These are phyloP conservation scores for Populus hybrid DNA, from an alignment of 441 rosid species.

Conservation along the genomic window DNA sequence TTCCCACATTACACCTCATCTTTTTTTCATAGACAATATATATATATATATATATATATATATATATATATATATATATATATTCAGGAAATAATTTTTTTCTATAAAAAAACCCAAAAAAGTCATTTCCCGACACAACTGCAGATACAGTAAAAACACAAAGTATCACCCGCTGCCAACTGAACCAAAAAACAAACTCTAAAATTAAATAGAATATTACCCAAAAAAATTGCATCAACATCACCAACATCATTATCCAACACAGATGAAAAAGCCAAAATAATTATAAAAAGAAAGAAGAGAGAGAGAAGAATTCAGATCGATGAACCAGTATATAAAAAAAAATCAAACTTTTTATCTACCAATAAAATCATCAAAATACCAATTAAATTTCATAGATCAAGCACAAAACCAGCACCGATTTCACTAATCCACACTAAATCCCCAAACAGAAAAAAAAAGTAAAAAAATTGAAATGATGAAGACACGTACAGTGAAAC, in stretches of 20 bases:
- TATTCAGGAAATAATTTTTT: no score
- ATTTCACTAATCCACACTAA: neutral
- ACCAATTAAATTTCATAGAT: neutral
- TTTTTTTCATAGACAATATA: neutral
- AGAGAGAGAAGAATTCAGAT: neutral
- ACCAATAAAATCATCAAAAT: neutral
- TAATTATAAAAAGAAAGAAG: neutral
- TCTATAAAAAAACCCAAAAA: neutral
- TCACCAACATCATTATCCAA: neutral
- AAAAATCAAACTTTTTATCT: slow-evolving; percentile 5
- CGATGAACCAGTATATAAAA: neutral
- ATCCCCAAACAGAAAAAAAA: neutral
- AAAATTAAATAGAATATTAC: neutral
- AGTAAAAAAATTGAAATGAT: neutral
- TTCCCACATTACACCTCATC: neutral
- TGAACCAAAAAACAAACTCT: neutral
- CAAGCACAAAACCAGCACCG: neutral
- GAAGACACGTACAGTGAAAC: neutral
- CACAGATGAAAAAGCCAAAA: neutral
- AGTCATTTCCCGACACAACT: neutral
- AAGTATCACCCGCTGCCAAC: neutral
- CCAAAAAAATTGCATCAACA: neutral
- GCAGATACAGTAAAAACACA: neutral
- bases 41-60: no score
- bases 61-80: no score